A percentile compares a stretch with the other conserved stretches of the same genome.
Evolutionary conservation across 176 grass and related monocot genomes (phyloP).

Genomic region (Metroxylon sagu): DNA sequence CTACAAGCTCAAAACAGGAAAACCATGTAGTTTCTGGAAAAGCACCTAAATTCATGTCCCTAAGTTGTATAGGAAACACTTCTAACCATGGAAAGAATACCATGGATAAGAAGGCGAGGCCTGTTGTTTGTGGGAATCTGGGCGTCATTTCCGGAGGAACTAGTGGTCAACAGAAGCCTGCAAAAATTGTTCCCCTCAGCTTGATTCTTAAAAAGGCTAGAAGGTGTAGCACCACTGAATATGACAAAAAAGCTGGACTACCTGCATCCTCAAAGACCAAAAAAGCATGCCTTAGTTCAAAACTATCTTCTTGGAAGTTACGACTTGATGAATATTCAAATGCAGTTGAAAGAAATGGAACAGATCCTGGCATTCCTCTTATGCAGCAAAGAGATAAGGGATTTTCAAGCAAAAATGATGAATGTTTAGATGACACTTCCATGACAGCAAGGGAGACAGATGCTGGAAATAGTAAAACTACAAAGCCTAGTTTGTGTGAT

Average conservation of each 20-base stretch:
- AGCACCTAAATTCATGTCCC: slow-evolving; percentile 73
- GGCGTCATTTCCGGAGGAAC: slow-evolving; percentile 61
- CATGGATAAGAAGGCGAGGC: slow-evolving; percentile 26
- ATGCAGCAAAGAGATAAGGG: background rate
- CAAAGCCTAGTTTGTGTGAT: background rate
- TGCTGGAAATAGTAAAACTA: background rate
- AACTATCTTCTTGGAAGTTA: background rate
- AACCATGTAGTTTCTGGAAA: slow-evolving; percentile 41
- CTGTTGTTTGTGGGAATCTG: slow-evolving; percentile 41
- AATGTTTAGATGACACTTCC: background rate
- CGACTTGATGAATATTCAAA: background rate
- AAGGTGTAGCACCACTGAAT: slow-evolving; percentile 33
- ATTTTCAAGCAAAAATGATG: slow-evolving; percentile 8
- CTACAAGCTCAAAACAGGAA: slow-evolving; percentile 14
- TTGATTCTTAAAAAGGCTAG: slow-evolving; percentile 67
- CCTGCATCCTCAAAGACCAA: slow-evolving; percentile 20
- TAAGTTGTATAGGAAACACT: slow-evolving; percentile 63
- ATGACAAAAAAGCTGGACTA: slow-evolving; percentile 18
- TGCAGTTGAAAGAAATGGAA: background rate
- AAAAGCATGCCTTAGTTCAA: slow-evolving; percentile 14
- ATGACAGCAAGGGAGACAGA: background rate
- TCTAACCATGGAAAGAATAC: slow-evolving; percentile 31
- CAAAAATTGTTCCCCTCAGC: slow-evolving; percentile 78
- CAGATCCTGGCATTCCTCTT: slow-evolving; percentile 1
- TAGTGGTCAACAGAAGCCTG: slow-evolving; percentile 52